phyloP scores from a whole-genome alignment of 148 eudicot species.

The Polygonum maritimum region DNA sequence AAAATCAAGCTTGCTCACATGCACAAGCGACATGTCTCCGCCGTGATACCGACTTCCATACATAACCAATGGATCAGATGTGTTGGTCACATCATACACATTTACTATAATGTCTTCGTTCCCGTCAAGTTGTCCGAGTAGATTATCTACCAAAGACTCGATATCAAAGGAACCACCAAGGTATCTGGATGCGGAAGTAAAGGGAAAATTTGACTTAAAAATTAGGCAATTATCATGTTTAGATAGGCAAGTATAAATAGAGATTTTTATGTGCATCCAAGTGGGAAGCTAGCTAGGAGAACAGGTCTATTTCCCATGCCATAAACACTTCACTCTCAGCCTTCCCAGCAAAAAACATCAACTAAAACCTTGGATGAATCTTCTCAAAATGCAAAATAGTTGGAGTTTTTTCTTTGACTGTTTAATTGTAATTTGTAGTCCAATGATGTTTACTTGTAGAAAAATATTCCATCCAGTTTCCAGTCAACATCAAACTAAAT shows the following conservation, averaged over 20 bases:
- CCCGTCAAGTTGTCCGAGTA: slow-evolving; percentile 63
- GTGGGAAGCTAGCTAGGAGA: neutral
- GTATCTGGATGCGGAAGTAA: slow-evolving; percentile 27
- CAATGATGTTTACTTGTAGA: neutral
- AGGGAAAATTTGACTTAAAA: neutral
- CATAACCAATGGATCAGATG: slow-evolving; percentile 55
- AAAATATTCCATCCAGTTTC: neutral
- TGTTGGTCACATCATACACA: slow-evolving; percentile 58
- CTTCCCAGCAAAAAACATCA: neutral
- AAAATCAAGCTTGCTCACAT: slow-evolving; percentile 51
- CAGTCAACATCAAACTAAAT: neutral
- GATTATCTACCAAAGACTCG: slow-evolving; percentile 64
- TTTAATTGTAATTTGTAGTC: neutral
- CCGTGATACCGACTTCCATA: slow-evolving; percentile 45
- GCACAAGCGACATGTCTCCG: slow-evolving; percentile 45
- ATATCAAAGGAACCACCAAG: slow-evolving; percentile 80
- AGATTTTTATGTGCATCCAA: neutral
- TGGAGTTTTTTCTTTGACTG: neutral
- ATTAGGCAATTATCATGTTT: neutral
- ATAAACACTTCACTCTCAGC: neutral
- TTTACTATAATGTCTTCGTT: slow-evolving; percentile 53
- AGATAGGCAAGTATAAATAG: neutral
- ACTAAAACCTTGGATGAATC: neutral
- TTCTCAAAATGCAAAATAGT: neutral
- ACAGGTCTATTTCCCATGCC: neutral